Evolutionary conservation across 257 asterid species (phyloP).

Genomic region (Ligustrum vulgare): DNA sequence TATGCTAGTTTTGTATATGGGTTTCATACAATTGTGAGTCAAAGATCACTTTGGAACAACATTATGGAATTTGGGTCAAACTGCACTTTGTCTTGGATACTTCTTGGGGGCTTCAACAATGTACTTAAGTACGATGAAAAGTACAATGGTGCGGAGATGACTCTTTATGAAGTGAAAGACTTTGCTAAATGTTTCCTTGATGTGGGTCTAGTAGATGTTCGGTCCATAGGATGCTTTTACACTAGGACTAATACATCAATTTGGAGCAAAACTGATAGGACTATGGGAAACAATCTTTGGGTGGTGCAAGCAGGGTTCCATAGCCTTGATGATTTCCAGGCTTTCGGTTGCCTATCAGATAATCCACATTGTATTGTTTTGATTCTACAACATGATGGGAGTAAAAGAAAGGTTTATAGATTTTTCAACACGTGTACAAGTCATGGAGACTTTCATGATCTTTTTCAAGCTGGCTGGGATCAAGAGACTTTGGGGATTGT

Average conservation of each 20-base stretch:
- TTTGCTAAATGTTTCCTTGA: too few species aligned
- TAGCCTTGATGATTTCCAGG: neutral
- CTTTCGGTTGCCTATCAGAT: neutral
- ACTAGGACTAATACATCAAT: neutral
- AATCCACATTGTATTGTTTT: neutral
- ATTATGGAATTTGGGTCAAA: too few species aligned
- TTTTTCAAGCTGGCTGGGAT: neutral
- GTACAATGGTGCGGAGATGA: too few species aligned
- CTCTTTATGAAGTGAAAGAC: too few species aligned
- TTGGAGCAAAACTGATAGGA: neutral
- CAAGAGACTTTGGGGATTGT: neutral
- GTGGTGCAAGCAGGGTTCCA: neutral
- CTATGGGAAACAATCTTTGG: neutral
- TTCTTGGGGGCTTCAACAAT: too few species aligned
- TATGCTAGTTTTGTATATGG: too few species aligned
- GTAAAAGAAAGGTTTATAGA: too few species aligned
- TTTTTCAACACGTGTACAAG: too few species aligned
- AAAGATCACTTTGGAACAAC: too few species aligned
- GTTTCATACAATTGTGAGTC: too few species aligned
- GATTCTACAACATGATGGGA: neutral
- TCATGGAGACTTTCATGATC: neutral
- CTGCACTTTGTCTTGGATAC: too few species aligned
- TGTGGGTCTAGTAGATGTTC: neutral
- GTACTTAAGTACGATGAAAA: too few species aligned
- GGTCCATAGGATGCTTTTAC: neutral